A percentile compares a stretch with the other conserved stretches of the same genome.
These are phyloP conservation scores for Agastache rugosa DNA, from an alignment of 257 asterid species.

Conservation along the genomic window DNA sequence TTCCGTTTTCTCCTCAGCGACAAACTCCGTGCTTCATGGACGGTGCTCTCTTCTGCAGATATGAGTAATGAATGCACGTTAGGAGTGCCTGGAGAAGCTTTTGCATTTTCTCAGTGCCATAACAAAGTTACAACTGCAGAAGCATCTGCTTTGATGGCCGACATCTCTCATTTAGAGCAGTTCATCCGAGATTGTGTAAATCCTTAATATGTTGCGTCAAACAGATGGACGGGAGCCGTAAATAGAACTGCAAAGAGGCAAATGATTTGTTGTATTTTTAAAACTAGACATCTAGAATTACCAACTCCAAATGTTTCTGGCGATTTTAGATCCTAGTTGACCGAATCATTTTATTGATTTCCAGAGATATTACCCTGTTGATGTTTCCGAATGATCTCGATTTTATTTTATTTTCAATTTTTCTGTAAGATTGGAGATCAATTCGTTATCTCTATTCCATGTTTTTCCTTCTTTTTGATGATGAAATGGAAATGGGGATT, in stretches of 20 bases:
- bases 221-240: constrained; percentile 3
- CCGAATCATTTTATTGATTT: constrained; percentile 19
- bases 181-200: constrained; percentile 71
- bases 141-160: constrained; percentile 77
- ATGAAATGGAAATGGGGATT: not conserved
- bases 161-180: constrained; percentile 68
- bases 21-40: constrained; percentile 90
- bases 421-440: not conserved
- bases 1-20: constrained; percentile 52
- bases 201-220: constrained; percentile 40
- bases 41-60: constrained; percentile 87
- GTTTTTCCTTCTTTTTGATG: not conserved
- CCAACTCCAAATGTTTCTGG: not conserved
- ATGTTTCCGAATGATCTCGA: not conserved
- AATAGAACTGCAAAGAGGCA: constrained; percentile 28
- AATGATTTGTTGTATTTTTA: constrained; percentile 1
- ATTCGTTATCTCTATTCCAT: not conserved
- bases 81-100: constrained; percentile 78
- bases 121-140: constrained; percentile 74
- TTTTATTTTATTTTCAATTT: not conserved
- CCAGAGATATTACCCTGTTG: constrained; percentile 4
- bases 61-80: constrained; percentile 62
- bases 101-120: constrained; percentile 75
- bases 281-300: constrained; percentile 4
- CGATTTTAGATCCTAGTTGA: constrained; percentile 12